Conservation (phyloP, 192 early-diverging fungal genomes). For the Entrophospora sp. region DNA sequence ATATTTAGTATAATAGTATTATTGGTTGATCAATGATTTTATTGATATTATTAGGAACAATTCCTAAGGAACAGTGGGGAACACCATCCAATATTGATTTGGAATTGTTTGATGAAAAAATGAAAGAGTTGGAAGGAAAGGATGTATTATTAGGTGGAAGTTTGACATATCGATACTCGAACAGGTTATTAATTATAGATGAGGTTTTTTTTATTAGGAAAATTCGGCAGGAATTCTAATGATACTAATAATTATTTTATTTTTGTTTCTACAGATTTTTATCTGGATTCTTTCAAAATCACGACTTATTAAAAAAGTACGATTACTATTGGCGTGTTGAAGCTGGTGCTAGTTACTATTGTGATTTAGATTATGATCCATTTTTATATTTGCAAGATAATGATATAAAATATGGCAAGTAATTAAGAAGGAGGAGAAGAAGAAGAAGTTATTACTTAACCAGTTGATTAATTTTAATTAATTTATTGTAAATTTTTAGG, state of each 20-base stretch:
- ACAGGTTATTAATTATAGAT: no score
- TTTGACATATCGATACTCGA: no score
- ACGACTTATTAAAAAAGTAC: slow-evolving; percentile 55
- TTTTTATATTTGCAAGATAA: slow-evolving; percentile 71
- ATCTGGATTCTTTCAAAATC: slow-evolving; percentile 71
- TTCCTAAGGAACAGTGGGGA: no score
- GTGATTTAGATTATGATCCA: slow-evolving; percentile 77
- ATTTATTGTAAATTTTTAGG: slow-evolving; percentile 24
- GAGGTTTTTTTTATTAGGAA: no score
- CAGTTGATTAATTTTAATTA: no score
- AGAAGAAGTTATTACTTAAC: no score
- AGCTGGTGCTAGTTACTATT: slow-evolving; percentile 71
- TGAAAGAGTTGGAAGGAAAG: no score
- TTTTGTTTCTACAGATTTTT: slow-evolving; percentile 36
- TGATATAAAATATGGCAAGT: slow-evolving; percentile 65
- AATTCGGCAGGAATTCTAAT: no score
- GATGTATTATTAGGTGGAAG: no score
- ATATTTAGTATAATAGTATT: neutral
- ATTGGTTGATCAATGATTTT: neutral
- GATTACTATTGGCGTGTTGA: slow-evolving; percentile 90
- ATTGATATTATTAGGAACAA: neutral
- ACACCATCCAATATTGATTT: no score
- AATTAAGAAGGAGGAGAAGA: no score
- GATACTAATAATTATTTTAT: neutral
- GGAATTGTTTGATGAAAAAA: no score